Base-by-base conservation (phyloP, 805 yeast species). In the Blastobotrys americana region DNA sequence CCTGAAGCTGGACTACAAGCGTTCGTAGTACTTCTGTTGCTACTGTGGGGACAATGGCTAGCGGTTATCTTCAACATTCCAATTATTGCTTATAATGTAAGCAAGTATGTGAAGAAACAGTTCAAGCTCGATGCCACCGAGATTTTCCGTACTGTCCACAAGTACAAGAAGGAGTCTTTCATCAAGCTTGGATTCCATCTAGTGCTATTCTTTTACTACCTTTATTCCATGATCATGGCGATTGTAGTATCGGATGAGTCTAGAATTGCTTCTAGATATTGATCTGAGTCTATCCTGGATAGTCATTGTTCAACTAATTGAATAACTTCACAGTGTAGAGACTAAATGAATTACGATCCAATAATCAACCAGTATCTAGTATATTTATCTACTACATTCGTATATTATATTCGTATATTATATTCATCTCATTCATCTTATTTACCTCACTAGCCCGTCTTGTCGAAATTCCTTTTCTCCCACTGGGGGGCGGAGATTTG, bases 71-170 rank as follows among this genome's bases (percentile, higher is more conserved):
- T 93, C 62, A 89, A 89, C 68, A 67, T 84, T 53, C 97, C 97
- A 41, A 69, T 93, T 51, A 66, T 87, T 42, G 93, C 87, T 28
- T 88, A 73, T 74, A 90, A 90, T 64, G 78, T 71, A 47, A 82
- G 84, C 70, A 84, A 85, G 66, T 75, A 85, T 57, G 66, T 82
- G 67, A 80, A 76, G 56, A 86, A 87, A 65, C 82, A 80, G 67
- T 88, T 88, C 65, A 69, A 84, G 49, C 77, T 93, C 61, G 98
- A 90, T 66, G 97, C 98, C 47, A 90, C 98, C 34, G 98, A 93
- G 69, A 93, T 90, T 59, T 90, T 90, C 71, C 81, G 97, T 72
- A 89, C 97, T 27, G 76, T 90, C 58, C 77, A 83, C 58, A 84
- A 82, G 60, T 95, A 90, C 70, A 93, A 90, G 78, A 83, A 81